phyloP scores from a whole-genome alignment of 495 filamentous ascomycete species.

The Ascobolus immersus region DNA sequence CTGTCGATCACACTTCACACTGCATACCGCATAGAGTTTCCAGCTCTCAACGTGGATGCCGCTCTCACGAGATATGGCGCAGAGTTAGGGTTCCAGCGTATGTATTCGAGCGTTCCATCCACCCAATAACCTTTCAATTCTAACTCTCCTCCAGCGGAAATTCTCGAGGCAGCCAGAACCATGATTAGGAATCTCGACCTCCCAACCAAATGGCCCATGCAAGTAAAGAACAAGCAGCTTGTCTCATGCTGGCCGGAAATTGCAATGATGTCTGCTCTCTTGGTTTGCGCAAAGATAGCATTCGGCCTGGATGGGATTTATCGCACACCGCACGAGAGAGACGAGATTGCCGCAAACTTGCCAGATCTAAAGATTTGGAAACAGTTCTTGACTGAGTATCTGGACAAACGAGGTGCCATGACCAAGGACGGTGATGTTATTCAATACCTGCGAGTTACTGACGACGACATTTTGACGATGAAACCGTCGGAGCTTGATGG shows the following conservation, averaged over 20 bases:
- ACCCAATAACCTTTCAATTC: no score
- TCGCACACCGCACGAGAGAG: conserved; percentile 26
- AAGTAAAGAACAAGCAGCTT: not conserved
- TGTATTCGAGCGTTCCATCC: no score
- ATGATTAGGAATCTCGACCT: no score
- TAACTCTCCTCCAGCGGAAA: no score
- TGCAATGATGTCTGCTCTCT: conserved; percentile 39
- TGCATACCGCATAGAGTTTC: no score
- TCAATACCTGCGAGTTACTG: conserved; percentile 28
- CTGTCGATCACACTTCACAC: no score
- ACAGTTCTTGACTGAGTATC: conserved; percentile 21
- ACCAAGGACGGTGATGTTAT: conserved; percentile 2
- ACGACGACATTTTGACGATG: conserved; percentile 46
- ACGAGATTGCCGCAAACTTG: conserved; percentile 33
- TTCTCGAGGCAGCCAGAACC: no score
- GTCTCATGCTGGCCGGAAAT: conserved; percentile 34
- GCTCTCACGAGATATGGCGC: no score
- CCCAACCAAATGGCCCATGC: no score
- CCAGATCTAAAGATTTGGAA: conserved; percentile 56
- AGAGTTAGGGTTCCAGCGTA: no score
- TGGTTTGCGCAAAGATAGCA: conserved; percentile 51
- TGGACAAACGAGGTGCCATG: conserved; percentile 1
- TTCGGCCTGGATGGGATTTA: conserved; percentile 46
- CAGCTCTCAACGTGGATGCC: no score
- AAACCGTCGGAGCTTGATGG: conserved; percentile 40